Base-by-base conservation (phyloP, 495 filamentous ascomycete genomes). In the Xylaria nigripes region DNA sequence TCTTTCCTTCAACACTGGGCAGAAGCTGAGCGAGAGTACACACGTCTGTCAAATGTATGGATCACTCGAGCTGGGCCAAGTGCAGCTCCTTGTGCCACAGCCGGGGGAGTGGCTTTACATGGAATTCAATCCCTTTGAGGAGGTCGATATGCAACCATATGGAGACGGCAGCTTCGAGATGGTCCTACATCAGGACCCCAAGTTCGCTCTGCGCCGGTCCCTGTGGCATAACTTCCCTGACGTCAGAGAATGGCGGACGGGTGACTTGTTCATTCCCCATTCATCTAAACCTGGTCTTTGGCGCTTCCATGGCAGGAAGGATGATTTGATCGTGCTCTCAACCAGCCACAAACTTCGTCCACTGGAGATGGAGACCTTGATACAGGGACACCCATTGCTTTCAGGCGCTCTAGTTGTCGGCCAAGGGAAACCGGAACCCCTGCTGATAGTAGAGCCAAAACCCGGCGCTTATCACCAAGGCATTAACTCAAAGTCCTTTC, bases 261-360 rank as follows among this genome's bases (percentile, higher is more conserved):
- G 44, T n/a, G 50, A 51, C n/a, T 8, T 51, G 6, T 51, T 51
- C 18, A 27, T 45, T 22, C 36, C 6, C 2, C 38, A 51, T 10
- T 15, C 50, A 13, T 8, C 30, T 0, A 51, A 51, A 27, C 24
- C 50, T 1, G 1, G 22, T 0, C 23, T 51, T 1, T 51, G 5
- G 38, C 85, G 83, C 50, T 86, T 82, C 50, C 58, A 77, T 15
- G 74, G 72, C 4, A 71, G 85, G 5, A 59, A 76, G 1, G 85
- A 88, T 53, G 81, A 85, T 54, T 70, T 74, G 0, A 72, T 87
- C 12, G 81, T 76, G 0, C 72, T 87, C 3, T 61, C 75, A 6
- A 87, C 81, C 48, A 84, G 84, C 0, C 82, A 87, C 57, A 88
- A 88, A 53, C 74, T 85, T 0, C 68, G 82, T 15, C 82, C 85